phyloP scores from a whole-genome alignment of 768 basidiomycete genomes.

The Melanogaster broomeanus region DNA sequence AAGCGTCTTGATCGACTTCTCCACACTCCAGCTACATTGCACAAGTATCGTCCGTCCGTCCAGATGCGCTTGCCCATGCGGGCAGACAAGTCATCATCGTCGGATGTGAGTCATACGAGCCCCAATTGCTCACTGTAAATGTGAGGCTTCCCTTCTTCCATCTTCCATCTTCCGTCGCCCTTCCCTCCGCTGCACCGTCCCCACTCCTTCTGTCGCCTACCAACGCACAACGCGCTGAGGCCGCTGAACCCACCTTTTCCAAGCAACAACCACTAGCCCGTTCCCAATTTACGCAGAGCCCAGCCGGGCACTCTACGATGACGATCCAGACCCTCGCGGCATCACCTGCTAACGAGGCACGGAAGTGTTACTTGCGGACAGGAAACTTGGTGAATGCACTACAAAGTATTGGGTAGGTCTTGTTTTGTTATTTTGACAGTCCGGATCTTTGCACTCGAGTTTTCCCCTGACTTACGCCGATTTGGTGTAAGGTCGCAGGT shows the following conservation, averaged over 20 bases:
- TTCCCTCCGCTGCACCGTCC: no score
- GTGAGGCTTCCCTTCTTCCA: conserved; percentile 34
- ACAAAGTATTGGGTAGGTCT: conserved; percentile 47
- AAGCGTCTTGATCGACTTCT: neutral
- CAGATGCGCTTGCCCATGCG: conserved; percentile 42
- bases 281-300: conserved; percentile 68
- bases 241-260: neutral
- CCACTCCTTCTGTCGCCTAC: no score
- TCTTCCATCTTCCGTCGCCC: no score
- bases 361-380: conserved; percentile 46
- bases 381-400: conserved; percentile 33
- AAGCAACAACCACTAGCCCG: conserved; percentile 48
- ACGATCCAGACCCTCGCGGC: conserved; percentile 44
- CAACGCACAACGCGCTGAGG: neutral
- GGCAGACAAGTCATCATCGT: conserved; percentile 47
- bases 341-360: conserved; percentile 47
- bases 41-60: conserved; percentile 43
- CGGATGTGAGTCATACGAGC: conserved; percentile 60
- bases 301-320: conserved; percentile 59
- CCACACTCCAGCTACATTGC: conserved; percentile 45
- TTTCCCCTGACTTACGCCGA: no score
- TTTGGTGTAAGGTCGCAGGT: conserved; percentile 33
- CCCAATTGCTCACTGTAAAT: conserved; percentile 50
- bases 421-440: no score
- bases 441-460: neutral